Conservation (phyloP, 495 filamentous ascomycete genomes). For the Podospora australis region DNA sequence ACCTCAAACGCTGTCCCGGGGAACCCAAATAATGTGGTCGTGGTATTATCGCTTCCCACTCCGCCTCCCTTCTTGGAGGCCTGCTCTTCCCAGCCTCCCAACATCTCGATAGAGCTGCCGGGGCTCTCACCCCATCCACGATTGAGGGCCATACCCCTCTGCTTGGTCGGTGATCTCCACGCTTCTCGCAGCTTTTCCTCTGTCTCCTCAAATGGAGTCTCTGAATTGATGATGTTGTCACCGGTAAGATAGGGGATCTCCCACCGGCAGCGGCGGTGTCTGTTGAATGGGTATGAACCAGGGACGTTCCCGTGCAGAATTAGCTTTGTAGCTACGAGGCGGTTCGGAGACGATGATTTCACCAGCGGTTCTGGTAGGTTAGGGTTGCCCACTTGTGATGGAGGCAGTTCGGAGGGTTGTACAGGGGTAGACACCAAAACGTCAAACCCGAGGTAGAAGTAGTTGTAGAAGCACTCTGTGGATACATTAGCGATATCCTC, state of each 20-base stretch:
- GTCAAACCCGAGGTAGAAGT: slow-evolving; percentile 92
- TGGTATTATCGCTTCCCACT: slow-evolving; percentile 55
- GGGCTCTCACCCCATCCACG: slow-evolving; percentile 88
- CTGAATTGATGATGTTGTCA: slow-evolving; percentile 52
- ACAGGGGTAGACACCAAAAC: slow-evolving; percentile 79
- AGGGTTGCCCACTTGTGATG: slow-evolving; percentile 41
- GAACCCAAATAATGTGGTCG: slow-evolving; percentile 87
- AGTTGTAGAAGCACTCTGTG: slow-evolving; percentile 90
- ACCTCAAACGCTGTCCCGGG: slow-evolving; percentile 94
- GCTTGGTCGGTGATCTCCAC: slow-evolving; percentile 60
- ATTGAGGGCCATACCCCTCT: slow-evolving; percentile 80
- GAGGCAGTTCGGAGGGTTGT: slow-evolving; percentile 51
- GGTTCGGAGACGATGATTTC: slow-evolving; percentile 40
- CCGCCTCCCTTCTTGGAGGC: slow-evolving; percentile 24
- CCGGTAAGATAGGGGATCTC: slow-evolving; percentile 54
- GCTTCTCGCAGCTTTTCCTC: slow-evolving; percentile 60
- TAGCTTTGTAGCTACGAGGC: slow-evolving; percentile 79
- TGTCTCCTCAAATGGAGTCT: slow-evolving; percentile 66
- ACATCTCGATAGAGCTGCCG: slow-evolving; percentile 80
- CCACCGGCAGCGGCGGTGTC: slow-evolving; percentile 87
- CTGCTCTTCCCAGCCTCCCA: slow-evolving; percentile 86
- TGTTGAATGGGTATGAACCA: slow-evolving; percentile 92
- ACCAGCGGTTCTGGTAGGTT: slow-evolving; percentile 29
- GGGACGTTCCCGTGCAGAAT: slow-evolving; percentile 91
- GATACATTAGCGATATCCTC: slow-evolving; percentile 43